Conservation (phyloP, 768 basidiomycete genomes). For the Phylloporus scabripes region DNA sequence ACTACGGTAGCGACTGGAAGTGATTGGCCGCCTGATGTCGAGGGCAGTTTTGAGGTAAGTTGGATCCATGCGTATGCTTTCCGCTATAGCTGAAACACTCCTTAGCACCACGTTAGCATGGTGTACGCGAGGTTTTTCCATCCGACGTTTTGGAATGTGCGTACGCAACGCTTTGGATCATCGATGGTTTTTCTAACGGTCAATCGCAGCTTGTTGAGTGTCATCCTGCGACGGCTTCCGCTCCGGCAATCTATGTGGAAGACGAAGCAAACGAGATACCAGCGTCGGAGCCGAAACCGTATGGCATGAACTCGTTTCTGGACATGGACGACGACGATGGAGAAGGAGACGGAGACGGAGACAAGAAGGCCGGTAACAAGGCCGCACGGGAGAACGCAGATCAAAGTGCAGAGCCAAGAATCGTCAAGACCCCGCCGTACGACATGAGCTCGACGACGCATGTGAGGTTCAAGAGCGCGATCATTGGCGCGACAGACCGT, state of each 20-base stretch:
- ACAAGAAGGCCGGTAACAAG: background rate
- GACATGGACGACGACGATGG: conserved; percentile 8
- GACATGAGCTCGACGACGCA: conserved; percentile 2
- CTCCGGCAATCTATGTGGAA: conserved; percentile 20
- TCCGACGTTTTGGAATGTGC: conserved; percentile 20
- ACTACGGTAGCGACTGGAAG: background rate
- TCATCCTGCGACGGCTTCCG: conserved; percentile 13
- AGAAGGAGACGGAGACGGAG: background rate
- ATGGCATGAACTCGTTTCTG: conserved; percentile 14
- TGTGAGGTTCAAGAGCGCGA: conserved; percentile 10
- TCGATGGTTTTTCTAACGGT: background rate
- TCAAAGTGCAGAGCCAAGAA: background rate
- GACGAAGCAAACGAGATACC: conserved; percentile 11
- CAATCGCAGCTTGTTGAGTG: conserved; percentile 11
- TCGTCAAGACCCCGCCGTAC: conserved; percentile 14
- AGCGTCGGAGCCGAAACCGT: background rate
- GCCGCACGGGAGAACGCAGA: background rate
- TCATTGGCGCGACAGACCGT: conserved; percentile 14
- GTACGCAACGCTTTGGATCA: background rate
- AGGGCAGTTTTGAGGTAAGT: conserved; percentile 10
- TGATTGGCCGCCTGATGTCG: conserved; percentile 4
- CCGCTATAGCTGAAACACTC: background rate
- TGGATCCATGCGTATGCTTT: background rate
- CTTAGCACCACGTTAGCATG: conserved; percentile 16
- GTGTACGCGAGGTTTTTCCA: conserved; percentile 21